Evolutionary conservation across 192 early-diverging fungal genomes (phyloP).

Genomic region (Rhizophagus clarus): DNA sequence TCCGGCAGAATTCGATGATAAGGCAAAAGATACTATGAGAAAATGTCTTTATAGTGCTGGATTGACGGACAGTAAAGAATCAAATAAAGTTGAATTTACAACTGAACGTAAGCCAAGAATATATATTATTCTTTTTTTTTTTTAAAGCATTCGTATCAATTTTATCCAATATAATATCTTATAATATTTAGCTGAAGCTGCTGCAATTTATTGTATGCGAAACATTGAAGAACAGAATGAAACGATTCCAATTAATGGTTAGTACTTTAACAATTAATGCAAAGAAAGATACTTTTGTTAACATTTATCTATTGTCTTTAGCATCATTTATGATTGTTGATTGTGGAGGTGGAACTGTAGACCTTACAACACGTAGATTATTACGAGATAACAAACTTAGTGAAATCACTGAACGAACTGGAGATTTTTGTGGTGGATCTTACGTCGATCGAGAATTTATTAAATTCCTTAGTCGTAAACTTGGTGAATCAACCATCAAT

Average conservation of each 20-base stretch:
- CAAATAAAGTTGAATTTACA: neutral
- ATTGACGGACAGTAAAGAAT: conserved; percentile 33
- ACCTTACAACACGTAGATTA: conserved; percentile 25
- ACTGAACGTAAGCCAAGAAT: neutral
- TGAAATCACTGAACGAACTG: conserved; percentile 49
- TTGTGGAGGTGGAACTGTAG: conserved; percentile 46
- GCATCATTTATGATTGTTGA: conserved; percentile 40
- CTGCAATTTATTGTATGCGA: conserved; percentile 3
- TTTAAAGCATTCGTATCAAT: too few species aligned
- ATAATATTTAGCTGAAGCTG: conserved; percentile 9
- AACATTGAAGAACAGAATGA: neutral
- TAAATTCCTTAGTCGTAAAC: neutral
- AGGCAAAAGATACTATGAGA: conserved; percentile 55
- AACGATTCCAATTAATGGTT: neutral
- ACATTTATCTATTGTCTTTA: too few species aligned
- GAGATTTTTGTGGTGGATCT: conserved; percentile 47
- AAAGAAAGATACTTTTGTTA: too few species aligned
- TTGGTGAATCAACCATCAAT: neutral
- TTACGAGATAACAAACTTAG: conserved; percentile 22
- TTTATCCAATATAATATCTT: too few species aligned
- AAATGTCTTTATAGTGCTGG: conserved; percentile 53
- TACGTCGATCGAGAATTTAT: conserved; percentile 45
- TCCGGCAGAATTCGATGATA: conserved; percentile 56
- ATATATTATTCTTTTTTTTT: neutral
- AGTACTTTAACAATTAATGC: too few species aligned